These are phyloP conservation scores for Capronia americana DNA, from an alignment of 2,329 filamentous ascomycete genomes.

Conservation along the genomic window DNA sequence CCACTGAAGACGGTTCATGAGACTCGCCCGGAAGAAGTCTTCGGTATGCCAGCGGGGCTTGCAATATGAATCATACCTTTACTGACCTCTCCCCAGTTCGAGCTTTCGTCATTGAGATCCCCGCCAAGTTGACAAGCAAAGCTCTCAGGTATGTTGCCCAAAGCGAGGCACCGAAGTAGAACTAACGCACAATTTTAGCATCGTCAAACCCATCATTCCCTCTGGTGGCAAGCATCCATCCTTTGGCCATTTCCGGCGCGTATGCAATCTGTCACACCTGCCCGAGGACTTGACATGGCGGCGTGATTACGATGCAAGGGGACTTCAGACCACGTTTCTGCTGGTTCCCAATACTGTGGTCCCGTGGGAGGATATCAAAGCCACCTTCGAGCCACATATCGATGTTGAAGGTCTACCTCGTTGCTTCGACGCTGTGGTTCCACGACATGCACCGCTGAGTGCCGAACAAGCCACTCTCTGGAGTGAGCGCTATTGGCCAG, in stretches of 20 bases:
- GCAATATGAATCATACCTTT: background rate
- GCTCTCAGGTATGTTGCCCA: conserved; percentile 49
- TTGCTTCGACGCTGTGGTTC: conserved; percentile 45
- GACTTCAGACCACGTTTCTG: conserved; percentile 48
- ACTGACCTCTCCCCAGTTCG: conserved; percentile 43
- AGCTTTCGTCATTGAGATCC: conserved; percentile 53
- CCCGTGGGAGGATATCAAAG: conserved; percentile 36
- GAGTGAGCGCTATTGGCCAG: conserved; percentile 52
- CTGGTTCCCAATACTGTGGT: conserved; percentile 52
- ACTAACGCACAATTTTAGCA: conserved; percentile 29
- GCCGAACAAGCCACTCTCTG: conserved; percentile 50
- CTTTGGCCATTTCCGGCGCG: conserved; percentile 40
- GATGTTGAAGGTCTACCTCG: conserved; percentile 45
- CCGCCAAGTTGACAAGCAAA: conserved; percentile 52
- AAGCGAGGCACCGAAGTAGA: background rate
- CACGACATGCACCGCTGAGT: conserved; percentile 50
- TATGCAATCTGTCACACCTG: conserved; percentile 37
- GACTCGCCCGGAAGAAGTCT: conserved; percentile 49
- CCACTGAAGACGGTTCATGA: conserved; percentile 54
- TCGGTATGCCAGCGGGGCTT: conserved; percentile 44
- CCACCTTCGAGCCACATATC: conserved; percentile 46
- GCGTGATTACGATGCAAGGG: conserved; percentile 38
- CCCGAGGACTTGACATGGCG: conserved; percentile 39
- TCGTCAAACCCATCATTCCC: conserved; percentile 46
- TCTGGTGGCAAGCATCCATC: conserved; percentile 47